phyloP scores from a whole-genome alignment of 108 stramenopile species.

The Aurantiochytrium sp. region DNA sequence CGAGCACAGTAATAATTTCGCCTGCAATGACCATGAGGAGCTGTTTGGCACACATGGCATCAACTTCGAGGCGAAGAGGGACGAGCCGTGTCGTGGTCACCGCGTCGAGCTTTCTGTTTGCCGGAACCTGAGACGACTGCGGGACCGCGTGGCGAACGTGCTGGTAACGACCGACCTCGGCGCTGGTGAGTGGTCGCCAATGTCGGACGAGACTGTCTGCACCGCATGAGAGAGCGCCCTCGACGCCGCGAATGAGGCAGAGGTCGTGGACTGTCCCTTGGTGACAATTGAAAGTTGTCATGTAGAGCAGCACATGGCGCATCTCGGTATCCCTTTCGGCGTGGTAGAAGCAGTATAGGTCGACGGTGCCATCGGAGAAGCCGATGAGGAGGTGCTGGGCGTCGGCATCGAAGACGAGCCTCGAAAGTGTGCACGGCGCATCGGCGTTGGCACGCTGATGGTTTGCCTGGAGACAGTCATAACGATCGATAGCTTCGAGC shows the following conservation, averaged over 20 bases:
- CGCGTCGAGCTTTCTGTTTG: not conserved
- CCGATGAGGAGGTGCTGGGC: not conserved
- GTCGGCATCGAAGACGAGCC: not conserved
- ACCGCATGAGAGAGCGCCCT: not conserved
- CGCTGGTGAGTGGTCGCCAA: not conserved
- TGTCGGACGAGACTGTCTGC: constrained; percentile 1
- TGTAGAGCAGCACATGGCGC: not conserved
- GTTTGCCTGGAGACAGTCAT: not conserved
- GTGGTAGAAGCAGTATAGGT: not conserved
- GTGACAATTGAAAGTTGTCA: not conserved
- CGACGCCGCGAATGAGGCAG: not conserved
- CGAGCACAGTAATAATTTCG: not conserved
- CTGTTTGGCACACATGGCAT: not conserved
- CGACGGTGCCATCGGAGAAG: constrained; percentile 5
- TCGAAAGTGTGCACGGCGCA: not conserved
- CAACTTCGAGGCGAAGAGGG: not conserved
- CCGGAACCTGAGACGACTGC: not conserved
- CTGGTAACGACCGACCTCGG: not conserved
- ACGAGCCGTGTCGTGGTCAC: not conserved
- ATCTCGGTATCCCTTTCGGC: not conserved
- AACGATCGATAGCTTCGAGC: not conserved
- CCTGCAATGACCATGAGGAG: constrained; percentile 1
- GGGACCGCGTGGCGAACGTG: not conserved
- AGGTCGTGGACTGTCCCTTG: not conserved
- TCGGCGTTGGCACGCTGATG: not conserved